Conservation (phyloP, 164 flowering plant genomes). For the Chimonanthus salicifolius region DNA sequence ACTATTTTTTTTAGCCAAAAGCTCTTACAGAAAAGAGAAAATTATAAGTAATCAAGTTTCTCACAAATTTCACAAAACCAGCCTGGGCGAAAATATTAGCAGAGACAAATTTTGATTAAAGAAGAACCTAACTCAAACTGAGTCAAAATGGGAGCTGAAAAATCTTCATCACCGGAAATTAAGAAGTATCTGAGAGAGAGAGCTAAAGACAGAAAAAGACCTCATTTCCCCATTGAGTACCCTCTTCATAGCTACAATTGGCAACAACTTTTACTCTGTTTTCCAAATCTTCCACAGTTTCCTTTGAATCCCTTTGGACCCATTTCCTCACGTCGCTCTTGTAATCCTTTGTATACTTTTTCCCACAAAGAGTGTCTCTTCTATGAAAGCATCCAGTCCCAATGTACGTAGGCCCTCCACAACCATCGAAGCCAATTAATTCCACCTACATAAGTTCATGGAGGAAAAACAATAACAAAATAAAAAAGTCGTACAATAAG, state of each 20-base stretch:
- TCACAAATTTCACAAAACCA: neutral
- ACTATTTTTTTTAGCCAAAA: too few species aligned
- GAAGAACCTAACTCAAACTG: too few species aligned
- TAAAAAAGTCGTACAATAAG: too few species aligned
- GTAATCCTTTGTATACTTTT: conserved; percentile 17
- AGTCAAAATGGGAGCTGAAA: neutral
- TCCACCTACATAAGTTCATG: conserved; percentile 9
- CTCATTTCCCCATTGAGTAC: conserved; percentile 63
- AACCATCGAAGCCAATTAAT: conserved; percentile 29
- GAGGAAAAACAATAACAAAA: neutral
- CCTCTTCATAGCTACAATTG: conserved; percentile 39
- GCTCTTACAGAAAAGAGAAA: too few species aligned
- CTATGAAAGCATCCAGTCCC: conserved; percentile 78
- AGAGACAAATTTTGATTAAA: too few species aligned
- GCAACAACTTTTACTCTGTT: conserved; percentile 39
- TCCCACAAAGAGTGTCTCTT: conserved; percentile 52
- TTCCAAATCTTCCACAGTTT: conserved; percentile 31
- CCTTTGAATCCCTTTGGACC: conserved; percentile 3
- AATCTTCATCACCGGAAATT: neutral
- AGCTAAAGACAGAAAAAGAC: conserved; percentile 25
- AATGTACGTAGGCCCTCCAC: conserved; percentile 46
- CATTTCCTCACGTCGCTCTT: conserved; percentile 12
- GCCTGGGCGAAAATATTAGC: neutral
- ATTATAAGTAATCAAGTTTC: too few species aligned
- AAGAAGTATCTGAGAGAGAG: neutral